These are phyloP conservation scores for Isabelozyma heimii DNA, from an alignment of 805 yeast species.

Conservation along the genomic window DNA sequence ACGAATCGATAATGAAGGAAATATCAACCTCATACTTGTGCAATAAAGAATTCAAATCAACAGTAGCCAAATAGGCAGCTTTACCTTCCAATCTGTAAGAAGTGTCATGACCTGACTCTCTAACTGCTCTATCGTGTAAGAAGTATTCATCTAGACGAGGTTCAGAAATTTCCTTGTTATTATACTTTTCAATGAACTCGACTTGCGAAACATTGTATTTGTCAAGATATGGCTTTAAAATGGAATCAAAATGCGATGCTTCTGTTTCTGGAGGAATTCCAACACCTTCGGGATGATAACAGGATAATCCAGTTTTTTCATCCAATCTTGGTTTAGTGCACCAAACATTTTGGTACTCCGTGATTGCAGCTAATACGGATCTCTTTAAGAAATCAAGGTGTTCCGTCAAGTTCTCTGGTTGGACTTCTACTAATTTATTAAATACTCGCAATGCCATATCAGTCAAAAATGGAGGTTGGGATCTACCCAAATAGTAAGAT, in stretches of 20 bases:
- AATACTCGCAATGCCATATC: conserved; percentile 81
- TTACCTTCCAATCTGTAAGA: conserved; percentile 85
- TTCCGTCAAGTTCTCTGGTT: conserved; percentile 30
- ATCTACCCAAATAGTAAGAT: conserved; percentile 83
- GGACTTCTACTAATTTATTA: conserved; percentile 50
- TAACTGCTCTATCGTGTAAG: conserved; percentile 87
- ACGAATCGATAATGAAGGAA: conserved; percentile 54
- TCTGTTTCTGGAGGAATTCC: conserved; percentile 99
- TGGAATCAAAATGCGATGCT: conserved; percentile 75
- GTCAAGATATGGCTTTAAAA: conserved; percentile 64
- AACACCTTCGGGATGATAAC: conserved; percentile 84
- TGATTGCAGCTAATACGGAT: conserved; percentile 75
- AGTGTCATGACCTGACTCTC: conserved; percentile 97
- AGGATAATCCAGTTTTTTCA: conserved; percentile 70
- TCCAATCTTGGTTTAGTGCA: conserved; percentile 70
- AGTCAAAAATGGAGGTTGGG: conserved; percentile 96
- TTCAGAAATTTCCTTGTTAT: conserved; percentile 60
- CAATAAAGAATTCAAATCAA: conserved; percentile 80
- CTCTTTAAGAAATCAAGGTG: conserved; percentile 62
- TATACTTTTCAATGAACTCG: conserved; percentile 64
- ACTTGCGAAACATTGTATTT: conserved; percentile 59
- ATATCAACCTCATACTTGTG: conserved; percentile 91
- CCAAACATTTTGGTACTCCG: conserved; percentile 86
- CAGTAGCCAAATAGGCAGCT: conserved; percentile 86
- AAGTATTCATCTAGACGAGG: conserved; percentile 87